Conservation (phyloP, 2,329 filamentous ascomycete genomes). For the Coniochaeta prunicola region DNA sequence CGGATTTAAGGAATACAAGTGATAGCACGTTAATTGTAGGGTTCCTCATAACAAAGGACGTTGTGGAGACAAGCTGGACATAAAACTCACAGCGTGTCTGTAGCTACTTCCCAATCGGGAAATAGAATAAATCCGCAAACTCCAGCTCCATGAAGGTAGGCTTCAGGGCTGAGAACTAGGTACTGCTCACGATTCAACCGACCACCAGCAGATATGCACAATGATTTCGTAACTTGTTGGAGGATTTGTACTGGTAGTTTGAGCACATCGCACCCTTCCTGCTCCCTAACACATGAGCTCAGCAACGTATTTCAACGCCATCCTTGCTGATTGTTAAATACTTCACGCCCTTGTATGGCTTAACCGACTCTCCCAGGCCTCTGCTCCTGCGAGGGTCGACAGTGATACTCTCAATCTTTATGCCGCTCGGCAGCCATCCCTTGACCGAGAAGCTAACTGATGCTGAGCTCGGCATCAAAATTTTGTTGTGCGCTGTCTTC, state of each 20-base stretch:
- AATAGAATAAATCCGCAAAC: not conserved
- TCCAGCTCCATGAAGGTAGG: not conserved
- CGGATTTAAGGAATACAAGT: not conserved
- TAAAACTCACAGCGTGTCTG: too few relatives aligned
- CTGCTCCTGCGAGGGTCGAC: conserved; percentile 72
- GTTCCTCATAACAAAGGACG: too few relatives aligned
- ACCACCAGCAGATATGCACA: too few relatives aligned
- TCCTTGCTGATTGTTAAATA: conserved; percentile 74
- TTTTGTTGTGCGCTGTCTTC: conserved; percentile 60
- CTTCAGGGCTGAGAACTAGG: not conserved
- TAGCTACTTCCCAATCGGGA: not conserved
- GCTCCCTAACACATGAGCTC: conserved; percentile 1
- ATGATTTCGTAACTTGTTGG: too few relatives aligned
- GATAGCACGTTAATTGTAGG: not conserved
- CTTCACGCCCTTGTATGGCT: conserved; percentile 97
- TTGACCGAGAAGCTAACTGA: conserved; percentile 65
- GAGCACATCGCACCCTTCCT: not conserved
- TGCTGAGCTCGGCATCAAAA: conserved; percentile 73
- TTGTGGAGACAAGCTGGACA: too few relatives aligned
- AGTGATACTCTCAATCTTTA: conserved; percentile 61
- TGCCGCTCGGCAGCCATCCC: conserved; percentile 60
- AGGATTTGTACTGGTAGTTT: too few relatives aligned
- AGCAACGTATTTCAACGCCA: conserved; percentile 58
- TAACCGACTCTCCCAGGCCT: conserved; percentile 79
- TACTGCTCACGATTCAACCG: too few relatives aligned